These are phyloP conservation scores for Ceratobasidium sp. DNA, from an alignment of 1,284 basidiomycete genomes.

Conservation along the genomic window DNA sequence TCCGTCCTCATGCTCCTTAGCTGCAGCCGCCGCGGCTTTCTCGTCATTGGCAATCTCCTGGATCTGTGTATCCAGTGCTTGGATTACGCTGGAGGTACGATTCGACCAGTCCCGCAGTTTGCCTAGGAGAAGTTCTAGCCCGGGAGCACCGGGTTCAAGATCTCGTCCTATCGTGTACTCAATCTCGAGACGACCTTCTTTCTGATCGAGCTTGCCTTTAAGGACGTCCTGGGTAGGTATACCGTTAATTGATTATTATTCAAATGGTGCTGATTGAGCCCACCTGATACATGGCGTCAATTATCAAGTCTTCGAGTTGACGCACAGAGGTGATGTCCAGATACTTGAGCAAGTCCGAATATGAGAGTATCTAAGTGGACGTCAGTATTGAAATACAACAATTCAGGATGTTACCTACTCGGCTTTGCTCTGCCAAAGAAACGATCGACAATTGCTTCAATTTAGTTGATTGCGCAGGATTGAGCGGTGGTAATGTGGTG, in stretches of 20 bases:
- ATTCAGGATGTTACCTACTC: slow-evolving; percentile 66
- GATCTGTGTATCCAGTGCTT: slow-evolving; percentile 28
- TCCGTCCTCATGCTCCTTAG: slow-evolving; percentile 25
- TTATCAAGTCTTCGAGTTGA: slow-evolving; percentile 94
- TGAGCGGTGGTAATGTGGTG: slow-evolving; percentile 76
- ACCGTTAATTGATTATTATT: background rate
- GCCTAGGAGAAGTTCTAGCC: slow-evolving; percentile 68
- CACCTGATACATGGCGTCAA: slow-evolving; percentile 89
- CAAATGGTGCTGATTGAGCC: background rate
- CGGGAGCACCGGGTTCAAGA: slow-evolving; percentile 71
- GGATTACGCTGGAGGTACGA: slow-evolving; percentile 29
- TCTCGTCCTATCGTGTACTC: slow-evolving; percentile 94
- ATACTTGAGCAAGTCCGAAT: slow-evolving; percentile 71
- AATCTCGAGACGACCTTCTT: slow-evolving; percentile 86
- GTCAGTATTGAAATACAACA: background rate
- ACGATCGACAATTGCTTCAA: slow-evolving; percentile 93
- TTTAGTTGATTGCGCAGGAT: slow-evolving; percentile 81
- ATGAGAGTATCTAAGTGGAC: slow-evolving; percentile 75
- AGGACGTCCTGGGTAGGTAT: slow-evolving; percentile 69
- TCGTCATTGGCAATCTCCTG: slow-evolving; percentile 10
- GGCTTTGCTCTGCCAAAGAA: slow-evolving; percentile 76
- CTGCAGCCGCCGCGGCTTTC: slow-evolving; percentile 9
- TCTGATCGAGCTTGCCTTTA: slow-evolving; percentile 92
- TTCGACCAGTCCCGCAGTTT: slow-evolving; percentile 78
- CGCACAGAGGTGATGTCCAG: slow-evolving; percentile 82